Base-by-base conservation (phyloP, 1,139 yeast species). In the Geotrichum candidum region DNA sequence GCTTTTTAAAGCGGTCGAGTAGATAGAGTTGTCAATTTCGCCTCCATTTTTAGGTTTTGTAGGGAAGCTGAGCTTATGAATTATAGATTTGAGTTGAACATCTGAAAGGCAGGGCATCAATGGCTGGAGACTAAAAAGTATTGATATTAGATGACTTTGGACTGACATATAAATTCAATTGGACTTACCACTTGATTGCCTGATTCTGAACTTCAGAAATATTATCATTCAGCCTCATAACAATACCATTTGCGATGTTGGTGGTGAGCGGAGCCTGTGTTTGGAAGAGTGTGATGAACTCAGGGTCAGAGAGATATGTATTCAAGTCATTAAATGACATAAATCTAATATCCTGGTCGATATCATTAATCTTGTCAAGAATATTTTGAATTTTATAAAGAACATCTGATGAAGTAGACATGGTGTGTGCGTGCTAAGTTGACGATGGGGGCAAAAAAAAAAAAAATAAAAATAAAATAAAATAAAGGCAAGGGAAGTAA, bases 311-410 rank as follows among this genome's bases (percentile, higher is more conserved):
- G 62, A 76, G 79, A 64, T 77, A 77, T 69, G 81, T 82, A 68
- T 82, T 84, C 68, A 90, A 80, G 70, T 90, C 97, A 68, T 84
- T 88, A 65, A 90, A 77, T 2, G 94, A 96, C 97, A 90, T 90
- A 74, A 86, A 90, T 70, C 96, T 80, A 67, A 88, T 78, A 71
- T 90, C 97, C 2, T 95, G 88, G 69, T 90, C 97, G 29, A 87
- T 64, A 51, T 72, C 68, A 38, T 67, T 66, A 60, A 74, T 67
- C 59, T 72, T 73, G 27, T 68, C 69, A 59, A 72, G 61, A 54
- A 63, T 58, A 35, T 59, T 61, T 45, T 57, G 57, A 18, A 62
- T 46, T 33, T 33, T 33, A 33, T 33, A 33, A 33, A 33, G 7
- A 33, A 33, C 11, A 33, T 33, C 38, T 33, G 38, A 33, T 33